Evolutionary conservation across 768 basidiomycete species (phyloP).

Genomic region (Hortiboletus flavorubellus): DNA sequence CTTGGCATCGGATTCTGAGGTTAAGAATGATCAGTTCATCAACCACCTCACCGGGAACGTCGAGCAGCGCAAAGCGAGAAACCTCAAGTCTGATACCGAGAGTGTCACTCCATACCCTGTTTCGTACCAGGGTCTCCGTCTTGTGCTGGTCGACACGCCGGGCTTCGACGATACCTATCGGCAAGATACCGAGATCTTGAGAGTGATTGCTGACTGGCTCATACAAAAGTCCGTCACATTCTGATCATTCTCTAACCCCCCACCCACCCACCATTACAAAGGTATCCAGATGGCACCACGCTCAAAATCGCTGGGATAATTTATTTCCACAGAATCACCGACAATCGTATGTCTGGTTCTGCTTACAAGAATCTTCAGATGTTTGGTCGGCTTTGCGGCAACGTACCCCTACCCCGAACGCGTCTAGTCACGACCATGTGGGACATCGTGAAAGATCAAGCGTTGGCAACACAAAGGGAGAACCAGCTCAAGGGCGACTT

Average conservation of each 20-base stretch:
- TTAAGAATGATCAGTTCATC: constrained; percentile 7
- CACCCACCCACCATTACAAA: not conserved
- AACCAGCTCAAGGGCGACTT: constrained; percentile 24
- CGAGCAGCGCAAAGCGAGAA: not conserved
- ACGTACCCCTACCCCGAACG: constrained; percentile 25
- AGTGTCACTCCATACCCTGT: constrained; percentile 3
- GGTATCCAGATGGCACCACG: not conserved
- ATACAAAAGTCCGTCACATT: constrained; percentile 11
- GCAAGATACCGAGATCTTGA: constrained; percentile 9
- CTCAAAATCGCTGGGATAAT: constrained; percentile 30
- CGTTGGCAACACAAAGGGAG: constrained; percentile 15
- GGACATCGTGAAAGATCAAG: constrained; percentile 22
- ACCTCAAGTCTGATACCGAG: constrained; percentile 13
- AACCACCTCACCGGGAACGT: constrained; percentile 6
- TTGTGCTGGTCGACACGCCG: constrained; percentile 22
- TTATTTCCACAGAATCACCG: constrained; percentile 35
- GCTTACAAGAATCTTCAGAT: constrained; percentile 29
- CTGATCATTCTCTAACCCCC: not conserved
- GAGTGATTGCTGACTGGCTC: constrained; percentile 16
- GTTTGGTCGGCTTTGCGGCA: constrained; percentile 36
- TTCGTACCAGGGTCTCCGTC: not conserved
- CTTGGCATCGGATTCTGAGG: not conserved
- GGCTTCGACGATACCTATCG: constrained; percentile 22
- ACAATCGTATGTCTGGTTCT: constrained; percentile 34
- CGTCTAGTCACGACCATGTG: constrained; percentile 40